A percentile compares a stretch with the other conserved stretches of the same genome.
phyloP scores from a whole-genome alignment of 768 basidiomycete genomes.

The Termitomyces sp. region DNA sequence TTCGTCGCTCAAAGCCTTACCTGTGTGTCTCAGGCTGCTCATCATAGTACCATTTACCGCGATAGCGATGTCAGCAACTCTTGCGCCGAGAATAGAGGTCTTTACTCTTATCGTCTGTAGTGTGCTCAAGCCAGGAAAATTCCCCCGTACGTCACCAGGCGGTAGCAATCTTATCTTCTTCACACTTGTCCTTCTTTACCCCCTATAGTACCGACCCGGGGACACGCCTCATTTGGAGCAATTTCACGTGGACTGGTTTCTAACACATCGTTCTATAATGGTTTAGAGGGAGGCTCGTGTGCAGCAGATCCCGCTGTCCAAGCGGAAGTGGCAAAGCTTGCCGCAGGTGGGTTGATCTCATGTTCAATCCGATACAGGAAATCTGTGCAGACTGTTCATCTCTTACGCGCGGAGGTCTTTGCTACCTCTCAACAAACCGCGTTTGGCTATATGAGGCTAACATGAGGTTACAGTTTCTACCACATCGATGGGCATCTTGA shows the following conservation, averaged over 20 bases:
- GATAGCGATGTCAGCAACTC: slow-evolving; percentile 47
- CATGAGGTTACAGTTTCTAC: slow-evolving; percentile 45
- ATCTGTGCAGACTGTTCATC: background rate
- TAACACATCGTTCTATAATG: background rate
- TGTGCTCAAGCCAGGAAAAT: slow-evolving; percentile 57
- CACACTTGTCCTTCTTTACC: background rate
- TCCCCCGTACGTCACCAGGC: slow-evolving; percentile 19
- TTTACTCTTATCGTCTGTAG: slow-evolving; percentile 71
- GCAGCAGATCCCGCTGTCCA: slow-evolving; percentile 67
- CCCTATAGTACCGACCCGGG: background rate
- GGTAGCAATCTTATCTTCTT: background rate
- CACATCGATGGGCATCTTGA: slow-evolving; percentile 63
- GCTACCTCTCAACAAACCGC: background rate
- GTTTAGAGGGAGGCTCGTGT: slow-evolving; percentile 31
- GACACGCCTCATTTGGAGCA: background rate
- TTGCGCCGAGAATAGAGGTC: slow-evolving; percentile 70
- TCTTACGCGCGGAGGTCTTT: background rate
- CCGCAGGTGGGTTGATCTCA: slow-evolving; percentile 42
- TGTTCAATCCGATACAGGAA: background rate
- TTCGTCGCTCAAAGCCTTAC: background rate
- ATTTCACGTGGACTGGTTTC: background rate
- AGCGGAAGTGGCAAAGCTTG: slow-evolving; percentile 64
- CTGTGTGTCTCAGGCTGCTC: slow-evolving; percentile 47
- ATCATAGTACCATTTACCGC: slow-evolving; percentile 46
- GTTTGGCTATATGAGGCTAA: slow-evolving; percentile 1